These are phyloP conservation scores for Cyclocybe cylindracea DNA, from an alignment of 768 basidiomycete species.

Conservation along the genomic window DNA sequence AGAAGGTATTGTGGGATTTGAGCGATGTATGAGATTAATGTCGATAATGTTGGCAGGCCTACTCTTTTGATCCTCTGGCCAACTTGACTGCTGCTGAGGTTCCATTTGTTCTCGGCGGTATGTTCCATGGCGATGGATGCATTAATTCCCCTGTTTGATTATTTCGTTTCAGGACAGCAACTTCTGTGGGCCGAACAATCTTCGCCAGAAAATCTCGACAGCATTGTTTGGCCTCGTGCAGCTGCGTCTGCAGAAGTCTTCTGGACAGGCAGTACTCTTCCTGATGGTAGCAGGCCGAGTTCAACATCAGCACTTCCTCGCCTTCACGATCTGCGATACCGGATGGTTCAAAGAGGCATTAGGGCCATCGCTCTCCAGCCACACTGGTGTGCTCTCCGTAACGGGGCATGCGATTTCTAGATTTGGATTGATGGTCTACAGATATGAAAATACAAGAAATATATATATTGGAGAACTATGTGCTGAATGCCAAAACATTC, in stretches of 20 bases:
- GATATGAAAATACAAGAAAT: no score
- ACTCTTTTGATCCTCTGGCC: conserved; percentile 72
- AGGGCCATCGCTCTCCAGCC: conserved; percentile 66
- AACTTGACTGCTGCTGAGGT: conserved; percentile 49
- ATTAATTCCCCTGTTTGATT: not conserved
- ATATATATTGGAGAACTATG: conserved; percentile 25
- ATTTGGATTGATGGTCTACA: not conserved
- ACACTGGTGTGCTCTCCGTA: conserved; percentile 69
- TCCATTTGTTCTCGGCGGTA: conserved; percentile 69
- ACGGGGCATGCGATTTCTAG: conserved; percentile 50
- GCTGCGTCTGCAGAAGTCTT: conserved; percentile 75
- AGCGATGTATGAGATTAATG: not conserved
- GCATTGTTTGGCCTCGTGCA: conserved; percentile 72
- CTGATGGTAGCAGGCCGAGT: conserved; percentile 39
- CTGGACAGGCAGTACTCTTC: conserved; percentile 60
- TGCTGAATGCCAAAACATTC: conserved; percentile 84
- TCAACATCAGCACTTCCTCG: conserved; percentile 56
- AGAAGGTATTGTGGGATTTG: conserved; percentile 38
- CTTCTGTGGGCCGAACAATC: conserved; percentile 78
- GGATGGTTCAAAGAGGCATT: conserved; percentile 64
- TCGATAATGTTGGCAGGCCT: conserved; percentile 35
- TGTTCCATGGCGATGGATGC: conserved; percentile 9
- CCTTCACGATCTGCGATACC: conserved; percentile 63
- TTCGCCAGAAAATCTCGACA: conserved; percentile 65
- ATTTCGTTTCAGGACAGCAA: conserved; percentile 50